Percentiles rank a stretch among this genome's conserved stretches.
These are phyloP conservation scores for Xylaria sp. DNA, from an alignment of 2,329 filamentous ascomycete species.

Conservation along the genomic window DNA sequence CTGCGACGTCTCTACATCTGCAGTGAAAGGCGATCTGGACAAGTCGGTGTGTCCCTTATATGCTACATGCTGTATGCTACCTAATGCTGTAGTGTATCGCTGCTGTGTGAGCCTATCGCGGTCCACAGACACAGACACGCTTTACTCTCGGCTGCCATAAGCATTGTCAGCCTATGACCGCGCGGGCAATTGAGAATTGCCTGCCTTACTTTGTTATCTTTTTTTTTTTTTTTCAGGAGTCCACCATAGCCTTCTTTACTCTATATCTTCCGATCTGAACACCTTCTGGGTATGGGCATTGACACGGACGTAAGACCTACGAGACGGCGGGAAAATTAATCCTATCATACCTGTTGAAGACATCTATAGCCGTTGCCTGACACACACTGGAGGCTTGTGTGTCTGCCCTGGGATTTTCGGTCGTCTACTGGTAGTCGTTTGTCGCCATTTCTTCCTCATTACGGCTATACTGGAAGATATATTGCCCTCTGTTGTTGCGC, in stretches of 20 bases:
- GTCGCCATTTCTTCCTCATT: constrained; percentile 13
- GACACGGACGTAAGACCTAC: constrained; percentile 11
- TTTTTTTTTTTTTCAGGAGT: constrained; percentile 23
- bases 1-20: constrained; percentile 35
- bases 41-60: constrained; percentile 35
- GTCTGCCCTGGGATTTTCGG: constrained; percentile 12
- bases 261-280: not conserved
- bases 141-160: constrained; percentile 5
- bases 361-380: constrained; percentile 5
- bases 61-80: constrained; percentile 15
- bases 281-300: constrained; percentile 18
- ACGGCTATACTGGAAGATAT: not conserved
- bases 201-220: constrained; percentile 3
- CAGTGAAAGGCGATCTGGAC: constrained; percentile 33
- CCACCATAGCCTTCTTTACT: constrained; percentile 21
- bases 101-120: constrained; percentile 15
- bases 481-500: constrained; percentile 12
- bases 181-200: constrained; percentile 28
- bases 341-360: constrained; percentile 2
- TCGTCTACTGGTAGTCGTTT: constrained; percentile 4
- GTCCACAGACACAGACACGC: constrained; percentile 25
- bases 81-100: constrained; percentile 10
- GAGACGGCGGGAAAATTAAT: constrained; percentile 11
- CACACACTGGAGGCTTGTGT: constrained; percentile 5
- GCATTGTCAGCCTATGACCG: constrained; percentile 23